phyloP scores from a whole-genome alignment of 2,329 filamentous ascomycete species.

The Colletotrichum lini region DNA sequence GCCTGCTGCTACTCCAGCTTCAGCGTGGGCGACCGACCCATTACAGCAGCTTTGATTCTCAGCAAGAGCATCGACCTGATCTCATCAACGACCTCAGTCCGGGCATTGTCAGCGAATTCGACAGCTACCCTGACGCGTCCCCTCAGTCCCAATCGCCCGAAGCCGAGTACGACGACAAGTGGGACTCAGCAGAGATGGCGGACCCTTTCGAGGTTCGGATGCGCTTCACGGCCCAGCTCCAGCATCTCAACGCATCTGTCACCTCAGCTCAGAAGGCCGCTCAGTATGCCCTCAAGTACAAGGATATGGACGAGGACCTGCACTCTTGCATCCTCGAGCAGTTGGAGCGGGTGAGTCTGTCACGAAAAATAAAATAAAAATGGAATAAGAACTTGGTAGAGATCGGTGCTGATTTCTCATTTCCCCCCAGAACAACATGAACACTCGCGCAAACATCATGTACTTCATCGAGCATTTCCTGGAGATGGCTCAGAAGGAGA shows the following conservation, averaged over 20 bases:
- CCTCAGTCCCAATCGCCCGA: not conserved
- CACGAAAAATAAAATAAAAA: not conserved
- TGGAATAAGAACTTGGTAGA: no score
- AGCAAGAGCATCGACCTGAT: slow-evolving; percentile 7
- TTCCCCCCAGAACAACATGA: slow-evolving; percentile 84
- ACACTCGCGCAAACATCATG: slow-evolving; percentile 98
- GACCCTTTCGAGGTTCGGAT: slow-evolving; percentile 99
- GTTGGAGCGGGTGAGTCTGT: slow-evolving; percentile 78
- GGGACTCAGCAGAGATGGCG: slow-evolving; percentile 58
- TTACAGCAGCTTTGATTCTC: slow-evolving; percentile 12
- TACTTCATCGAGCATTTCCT: slow-evolving; percentile 98
- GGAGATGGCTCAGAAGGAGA: slow-evolving; percentile 84
- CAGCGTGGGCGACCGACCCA: slow-evolving; percentile 4
- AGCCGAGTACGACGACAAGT: not conserved
- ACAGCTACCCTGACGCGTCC: not conserved
- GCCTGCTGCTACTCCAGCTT: slow-evolving; percentile 1
- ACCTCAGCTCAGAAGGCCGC: slow-evolving; percentile 93
- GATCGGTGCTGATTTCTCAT: slow-evolving; percentile 29
- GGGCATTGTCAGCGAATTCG: not conserved
- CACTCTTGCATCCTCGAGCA: slow-evolving; percentile 98
- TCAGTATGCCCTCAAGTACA: slow-evolving; percentile 93
- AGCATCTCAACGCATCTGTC: slow-evolving; percentile 91
- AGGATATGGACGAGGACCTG: slow-evolving; percentile 95
- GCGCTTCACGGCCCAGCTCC: slow-evolving; percentile 92
- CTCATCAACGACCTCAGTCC: slow-evolving; percentile 4